Base-by-base conservation (phyloP, 768 basidiomycete genomes). In the Filobasidium floriforme region DNA sequence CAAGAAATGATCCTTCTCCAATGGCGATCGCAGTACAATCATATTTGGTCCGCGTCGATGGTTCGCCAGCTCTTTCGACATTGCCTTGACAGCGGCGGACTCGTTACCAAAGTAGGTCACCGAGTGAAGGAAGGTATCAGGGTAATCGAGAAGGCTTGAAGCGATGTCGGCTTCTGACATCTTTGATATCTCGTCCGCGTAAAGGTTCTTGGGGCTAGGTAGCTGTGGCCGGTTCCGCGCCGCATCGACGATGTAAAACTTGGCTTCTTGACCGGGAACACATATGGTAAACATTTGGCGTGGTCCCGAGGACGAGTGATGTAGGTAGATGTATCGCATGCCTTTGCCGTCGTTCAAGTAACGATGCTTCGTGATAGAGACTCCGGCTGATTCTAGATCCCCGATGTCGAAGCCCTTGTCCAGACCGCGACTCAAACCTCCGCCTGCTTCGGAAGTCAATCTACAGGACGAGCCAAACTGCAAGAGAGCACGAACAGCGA, bases 221-320 rank as follows among this genome's bases (percentile, higher is more conserved):
- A 97, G 85, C 6, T 86, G 84, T 72, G 94, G 92, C 52, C 92
- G 86, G 44, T 86, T 86, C n/a, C 86, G 85, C 18, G 91, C 91
- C 44, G 87, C 87, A 76, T 98, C 96, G 64, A 98, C 92, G 60
- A 96, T 80, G 75, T 92, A 92, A 1, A 98, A 81, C 72, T 87
- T 88, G 43, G 87, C 86, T 11, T 79, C 69, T 0, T 87, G 87
- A 32, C 76, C 80, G 0, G 91, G 90, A 41, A 87, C 82, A 81
- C 98, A 94, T 40, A 96, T 81, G 0, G 88, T 88, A 72, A 94
- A 92, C 19, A 96, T 85, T 71, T 97, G 92, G 24, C 94, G 83
- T 7, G 86, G 83, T 0, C 85, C 85, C 57, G 82, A 87, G 62
- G 85, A 84, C 12, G 91, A 85, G 22, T 98, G 94, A 73, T 90